Evolutionary conservation across 2,329 filamentous ascomycete species (phyloP).

Genomic region (Ophiostoma ulmi): DNA sequence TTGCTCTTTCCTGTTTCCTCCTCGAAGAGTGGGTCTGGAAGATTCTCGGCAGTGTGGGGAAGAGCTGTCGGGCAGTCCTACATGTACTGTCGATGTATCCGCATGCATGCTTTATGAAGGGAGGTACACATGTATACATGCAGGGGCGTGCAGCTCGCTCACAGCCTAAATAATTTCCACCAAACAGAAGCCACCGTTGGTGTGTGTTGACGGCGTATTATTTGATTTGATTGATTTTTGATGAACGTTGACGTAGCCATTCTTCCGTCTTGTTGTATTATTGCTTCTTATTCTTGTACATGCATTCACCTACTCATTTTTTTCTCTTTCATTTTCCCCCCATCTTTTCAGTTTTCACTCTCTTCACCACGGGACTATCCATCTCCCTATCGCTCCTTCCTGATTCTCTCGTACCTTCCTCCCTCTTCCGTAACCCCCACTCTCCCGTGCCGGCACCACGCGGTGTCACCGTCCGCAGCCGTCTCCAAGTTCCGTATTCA

Average conservation of each 20-base stretch:
- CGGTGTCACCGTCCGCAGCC: not conserved
- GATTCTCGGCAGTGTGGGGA: slow-evolving; percentile 12
- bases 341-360: too few species aligned
- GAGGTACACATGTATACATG: not conserved
- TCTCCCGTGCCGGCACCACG: slow-evolving; percentile 9
- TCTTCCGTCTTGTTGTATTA: not conserved
- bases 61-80: slow-evolving; percentile 1
- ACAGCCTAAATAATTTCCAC: slow-evolving; percentile 9
- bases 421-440: slow-evolving; percentile 9
- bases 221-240: not conserved
- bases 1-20: not conserved
- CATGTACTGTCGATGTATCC: not conserved
- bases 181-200: not conserved
- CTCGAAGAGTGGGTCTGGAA: not conserved
- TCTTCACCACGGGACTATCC: not conserved
- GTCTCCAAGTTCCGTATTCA: not conserved
- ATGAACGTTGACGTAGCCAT: not conserved
- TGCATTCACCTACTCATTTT: too few species aligned
- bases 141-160: not conserved
- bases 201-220: not conserved
- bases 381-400: not conserved
- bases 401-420: not conserved
- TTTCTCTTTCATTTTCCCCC: too few species aligned
- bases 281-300: not conserved
- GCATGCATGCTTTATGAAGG: not conserved